phyloP scores from a whole-genome alignment of 768 basidiomycete species.

The Mycena leptocephala region DNA sequence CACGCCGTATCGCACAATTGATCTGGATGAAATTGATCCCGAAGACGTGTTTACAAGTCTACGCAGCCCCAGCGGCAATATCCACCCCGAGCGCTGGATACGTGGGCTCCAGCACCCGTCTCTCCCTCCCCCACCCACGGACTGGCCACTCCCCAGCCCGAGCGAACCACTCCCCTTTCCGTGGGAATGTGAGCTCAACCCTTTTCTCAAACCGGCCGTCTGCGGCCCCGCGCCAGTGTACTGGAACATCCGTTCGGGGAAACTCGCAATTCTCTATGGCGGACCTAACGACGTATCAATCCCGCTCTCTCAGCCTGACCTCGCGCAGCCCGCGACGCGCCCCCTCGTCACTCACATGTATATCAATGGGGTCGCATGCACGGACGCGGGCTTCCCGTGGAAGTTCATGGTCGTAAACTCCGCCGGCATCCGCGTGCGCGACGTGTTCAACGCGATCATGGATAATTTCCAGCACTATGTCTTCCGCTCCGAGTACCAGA shows the following conservation, averaged over 20 bases:
- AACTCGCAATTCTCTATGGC: conserved; percentile 48
- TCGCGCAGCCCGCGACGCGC: conserved; percentile 75
- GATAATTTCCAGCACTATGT: conserved; percentile 55
- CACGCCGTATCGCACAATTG: conserved; percentile 17
- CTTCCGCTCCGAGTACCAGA: conserved; percentile 7
- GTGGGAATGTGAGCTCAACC: conserved; percentile 70
- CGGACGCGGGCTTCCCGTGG: conserved; percentile 68
- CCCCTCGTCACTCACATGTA: conserved; percentile 73
- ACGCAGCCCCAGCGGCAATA: conserved; percentile 45
- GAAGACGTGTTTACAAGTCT: conserved; percentile 52
- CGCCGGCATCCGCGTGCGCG: conserved; percentile 63
- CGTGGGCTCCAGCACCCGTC: conserved; percentile 63
- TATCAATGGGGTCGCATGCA: conserved; percentile 69
- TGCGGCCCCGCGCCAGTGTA: conserved; percentile 59
- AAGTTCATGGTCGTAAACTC: conserved; percentile 66
- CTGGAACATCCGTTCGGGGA: conserved; percentile 62
- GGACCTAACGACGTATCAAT: conserved; percentile 44
- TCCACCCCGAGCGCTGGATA: conserved; percentile 66
- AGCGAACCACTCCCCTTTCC: conserved; percentile 61
- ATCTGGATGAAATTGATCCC: conserved; percentile 34
- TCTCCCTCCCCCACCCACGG: conserved; percentile 64
- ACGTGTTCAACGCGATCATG: conserved; percentile 66
- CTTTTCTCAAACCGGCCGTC: conserved; percentile 64
- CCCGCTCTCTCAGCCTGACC: conserved; percentile 53
- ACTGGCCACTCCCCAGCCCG: conserved; percentile 61